Percentiles rank a stretch among this genome's conserved stretches.
phyloP scores from a whole-genome alignment of 2,329 filamentous ascomycete species.

The Arachnopeziza araneosa region DNA sequence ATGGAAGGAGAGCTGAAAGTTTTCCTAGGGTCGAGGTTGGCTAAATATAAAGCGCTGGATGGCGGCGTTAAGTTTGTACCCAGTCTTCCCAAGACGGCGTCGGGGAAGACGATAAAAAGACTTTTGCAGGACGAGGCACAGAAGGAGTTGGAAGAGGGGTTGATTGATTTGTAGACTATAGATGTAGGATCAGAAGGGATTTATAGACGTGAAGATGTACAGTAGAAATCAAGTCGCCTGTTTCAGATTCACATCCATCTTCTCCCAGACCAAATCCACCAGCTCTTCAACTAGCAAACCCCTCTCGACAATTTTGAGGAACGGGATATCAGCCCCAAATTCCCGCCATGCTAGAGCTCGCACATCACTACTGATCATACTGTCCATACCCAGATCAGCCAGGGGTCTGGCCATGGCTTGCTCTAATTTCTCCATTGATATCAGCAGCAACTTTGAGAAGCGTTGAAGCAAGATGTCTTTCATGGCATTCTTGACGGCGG shows the following conservation, averaged over 20 bases:
- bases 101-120: slow-evolving; percentile 39
- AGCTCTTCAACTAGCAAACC: not conserved
- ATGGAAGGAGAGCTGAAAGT: slow-evolving; percentile 36
- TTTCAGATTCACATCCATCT: not conserved
- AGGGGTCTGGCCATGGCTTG: not conserved
- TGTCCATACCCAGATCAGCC: not conserved
- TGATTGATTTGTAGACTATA: not conserved
- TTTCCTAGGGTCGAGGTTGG: slow-evolving; percentile 35
- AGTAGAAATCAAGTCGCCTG: not conserved
- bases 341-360: not conserved
- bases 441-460: not conserved
- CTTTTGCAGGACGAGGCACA: slow-evolving; percentile 10
- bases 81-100: slow-evolving; percentile 40
- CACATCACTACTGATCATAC: not conserved
- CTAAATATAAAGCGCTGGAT: slow-evolving; percentile 42
- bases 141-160: not conserved
- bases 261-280: not conserved
- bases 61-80: slow-evolving; percentile 40
- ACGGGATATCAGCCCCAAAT: not conserved
- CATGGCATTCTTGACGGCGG: not conserved
- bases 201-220: not conserved
- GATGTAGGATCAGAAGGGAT: not conserved
- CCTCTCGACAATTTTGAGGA: not conserved
- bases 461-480: not conserved
- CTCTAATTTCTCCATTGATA: not conserved